Percentiles rank a stretch among this genome's conserved stretches.
These are phyloP conservation scores for Hirsutella rhossiliensis DNA, from an alignment of 2,329 filamentous ascomycete genomes.

Conservation along the genomic window DNA sequence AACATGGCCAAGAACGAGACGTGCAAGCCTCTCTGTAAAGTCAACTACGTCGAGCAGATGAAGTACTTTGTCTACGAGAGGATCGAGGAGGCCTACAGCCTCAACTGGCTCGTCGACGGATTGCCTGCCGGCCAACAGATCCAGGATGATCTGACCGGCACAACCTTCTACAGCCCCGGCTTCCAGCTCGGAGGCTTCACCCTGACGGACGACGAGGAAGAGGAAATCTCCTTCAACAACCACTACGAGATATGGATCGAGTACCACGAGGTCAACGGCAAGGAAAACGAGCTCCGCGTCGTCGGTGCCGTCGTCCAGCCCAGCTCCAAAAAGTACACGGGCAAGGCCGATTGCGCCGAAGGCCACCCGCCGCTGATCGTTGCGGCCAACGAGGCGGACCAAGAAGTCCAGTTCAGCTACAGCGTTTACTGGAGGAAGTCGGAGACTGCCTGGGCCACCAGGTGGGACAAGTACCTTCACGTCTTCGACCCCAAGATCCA, in stretches of 20 bases:
- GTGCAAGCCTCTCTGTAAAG: slow-evolving; percentile 69
- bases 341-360: slow-evolving; percentile 50
- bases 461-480: slow-evolving; percentile 98
- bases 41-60: slow-evolving; percentile 49
- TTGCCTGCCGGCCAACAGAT: slow-evolving; percentile 81
- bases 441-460: slow-evolving; percentile 80
- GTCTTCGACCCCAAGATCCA: slow-evolving; percentile 97
- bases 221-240: slow-evolving; percentile 64
- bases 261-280: slow-evolving; percentile 67
- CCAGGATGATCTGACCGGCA: slow-evolving; percentile 61
- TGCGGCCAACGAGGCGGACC: slow-evolving; percentile 39
- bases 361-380: slow-evolving; percentile 49
- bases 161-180: slow-evolving; percentile 80
- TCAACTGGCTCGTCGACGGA: slow-evolving; percentile 95
- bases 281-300: slow-evolving; percentile 63
- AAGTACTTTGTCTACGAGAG: slow-evolving; percentile 71
- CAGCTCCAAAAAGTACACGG: slow-evolving; percentile 51
- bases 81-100: slow-evolving; percentile 75
- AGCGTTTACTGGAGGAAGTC: slow-evolving; percentile 83
- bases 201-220: slow-evolving; percentile 42
- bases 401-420: slow-evolving; percentile 74
- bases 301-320: slow-evolving; percentile 88
- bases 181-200: slow-evolving; percentile 49
- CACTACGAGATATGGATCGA: slow-evolving; percentile 93
- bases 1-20: slow-evolving; percentile 78